Base-by-base conservation (phyloP, 352 stramenopile genomes). In the Globisporangium orthogonon region DNA sequence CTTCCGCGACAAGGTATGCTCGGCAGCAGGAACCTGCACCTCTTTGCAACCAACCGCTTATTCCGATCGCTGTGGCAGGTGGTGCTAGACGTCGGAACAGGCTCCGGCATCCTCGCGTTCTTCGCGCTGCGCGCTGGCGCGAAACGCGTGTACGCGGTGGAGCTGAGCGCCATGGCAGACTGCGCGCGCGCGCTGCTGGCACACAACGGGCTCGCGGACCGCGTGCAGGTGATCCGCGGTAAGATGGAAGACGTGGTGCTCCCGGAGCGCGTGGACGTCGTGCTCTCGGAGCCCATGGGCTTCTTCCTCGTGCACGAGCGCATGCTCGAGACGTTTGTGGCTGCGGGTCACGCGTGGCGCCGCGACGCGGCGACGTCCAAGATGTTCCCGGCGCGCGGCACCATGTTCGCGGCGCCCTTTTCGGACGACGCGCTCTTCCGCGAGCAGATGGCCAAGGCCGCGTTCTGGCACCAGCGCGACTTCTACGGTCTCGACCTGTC, bases 231-330 rank as follows among this genome's bases (percentile, higher is more conserved):
- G 15, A 95, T 99, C 66, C 91, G 98, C 66, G 90, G 96, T 47
- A 97, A 97, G 58, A 97, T 99, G 60, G 97, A 99, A 73, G 92
- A 98, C 7, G 85, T 99, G 30, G 65, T 96, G 62, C 76, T 99
- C 30, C 94, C 96, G 0, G 92, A 98, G 56, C 85, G 83, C 53
- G 97, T 99, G 6, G 98, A 99, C 70, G 95, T 99, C 54, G 98
- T 99, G 33, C 91, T 99, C 18, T 98, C 92, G 3, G 97, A 99
- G 77, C 98, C 97, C 78, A 99, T 99, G 97, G 98, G 98, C 28
- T 99, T 99, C 74, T 98, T 99, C 67, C 89, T 99, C 29, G 84
- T 99, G 43, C 88, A 98, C 64, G 98, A 99, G 71, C 95, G 87
- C 56, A 99, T 99, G 98, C 84, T 99, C 39, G 97, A 99, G 78